These are phyloP conservation scores for Xylaria palmicola DNA, from an alignment of 495 filamentous ascomycete genomes.

Conservation along the genomic window DNA sequence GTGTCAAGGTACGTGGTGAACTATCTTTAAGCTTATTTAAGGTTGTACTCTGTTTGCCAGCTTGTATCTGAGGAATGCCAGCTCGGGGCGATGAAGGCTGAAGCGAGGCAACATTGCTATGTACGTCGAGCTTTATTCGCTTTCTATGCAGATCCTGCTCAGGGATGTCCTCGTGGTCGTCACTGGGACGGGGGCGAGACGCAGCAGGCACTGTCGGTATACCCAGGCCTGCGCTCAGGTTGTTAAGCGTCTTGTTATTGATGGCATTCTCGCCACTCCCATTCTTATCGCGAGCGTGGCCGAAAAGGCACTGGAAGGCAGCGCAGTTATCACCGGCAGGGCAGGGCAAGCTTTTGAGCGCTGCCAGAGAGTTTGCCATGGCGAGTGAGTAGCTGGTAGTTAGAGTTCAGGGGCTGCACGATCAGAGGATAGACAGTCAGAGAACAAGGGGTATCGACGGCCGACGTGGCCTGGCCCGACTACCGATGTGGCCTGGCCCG, in stretches of 20 bases:
- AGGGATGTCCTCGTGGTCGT: neutral
- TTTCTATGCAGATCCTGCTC: slow-evolving; percentile 18
- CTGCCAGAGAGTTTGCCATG: slow-evolving; percentile 67
- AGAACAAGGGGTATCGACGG: neutral
- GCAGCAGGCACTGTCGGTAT: neutral
- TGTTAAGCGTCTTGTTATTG: neutral
- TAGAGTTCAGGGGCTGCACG: neutral
- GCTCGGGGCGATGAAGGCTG: neutral
- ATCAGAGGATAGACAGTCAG: neutral
- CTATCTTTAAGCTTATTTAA: neutral
- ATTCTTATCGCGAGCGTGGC: slow-evolving; percentile 34
- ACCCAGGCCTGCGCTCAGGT: neutral
- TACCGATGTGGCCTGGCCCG: neutral
- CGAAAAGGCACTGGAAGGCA: slow-evolving; percentile 40
- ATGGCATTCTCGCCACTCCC: neutral
- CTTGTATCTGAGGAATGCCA: neutral
- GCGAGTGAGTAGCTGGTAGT: slow-evolving; percentile 15
- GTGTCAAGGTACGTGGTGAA: neutral
- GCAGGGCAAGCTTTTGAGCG: slow-evolving; percentile 66
- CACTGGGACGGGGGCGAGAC: neutral
- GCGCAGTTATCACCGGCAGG: slow-evolving; percentile 54
- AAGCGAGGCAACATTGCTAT: slow-evolving; percentile 11
- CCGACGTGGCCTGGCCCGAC: neutral
- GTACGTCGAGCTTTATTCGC: slow-evolving; percentile 20
- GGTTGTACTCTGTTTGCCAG: neutral